Conservation (phyloP, 345 rosid genomes). For the Euphorbia lathyris region DNA sequence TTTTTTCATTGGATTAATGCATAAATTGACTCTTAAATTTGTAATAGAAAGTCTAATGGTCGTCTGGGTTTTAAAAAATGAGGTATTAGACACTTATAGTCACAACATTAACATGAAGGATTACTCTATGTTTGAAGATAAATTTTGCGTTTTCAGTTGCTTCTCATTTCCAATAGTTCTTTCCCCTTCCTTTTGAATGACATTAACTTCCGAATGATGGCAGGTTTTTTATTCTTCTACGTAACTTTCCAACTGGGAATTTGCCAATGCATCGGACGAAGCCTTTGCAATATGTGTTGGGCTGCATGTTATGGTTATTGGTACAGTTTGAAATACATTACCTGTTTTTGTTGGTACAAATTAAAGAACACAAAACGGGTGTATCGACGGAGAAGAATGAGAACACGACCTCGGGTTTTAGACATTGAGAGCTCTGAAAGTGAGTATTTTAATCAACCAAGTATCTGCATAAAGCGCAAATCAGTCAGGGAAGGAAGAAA, state of each 20-base stretch:
- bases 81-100: not conserved
- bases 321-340: slow-evolving; percentile 39
- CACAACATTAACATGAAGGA: too few species aligned
- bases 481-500: slow-evolving; percentile 20
- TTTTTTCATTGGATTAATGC: not conserved
- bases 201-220: not conserved
- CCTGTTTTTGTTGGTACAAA: slow-evolving; percentile 24
- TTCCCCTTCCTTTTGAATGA: not conserved
- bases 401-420: slow-evolving; percentile 3
- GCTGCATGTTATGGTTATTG: slow-evolving; percentile 57
- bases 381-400: slow-evolving; percentile 24
- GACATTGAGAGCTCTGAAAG: slow-evolving; percentile 18
- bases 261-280: slow-evolving; percentile 46
- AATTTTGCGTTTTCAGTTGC: not conserved
- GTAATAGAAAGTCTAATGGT: not conserved
- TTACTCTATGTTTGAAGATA: too few species aligned
- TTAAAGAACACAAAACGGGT: slow-evolving; percentile 14
- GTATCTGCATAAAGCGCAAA: slow-evolving; percentile 5
- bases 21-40: not conserved
- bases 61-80: not conserved
- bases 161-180: not conserved
- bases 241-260: slow-evolving; percentile 66
- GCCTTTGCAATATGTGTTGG: slow-evolving; percentile 76
- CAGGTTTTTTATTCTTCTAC: slow-evolving; percentile 68
- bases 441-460: not conserved